Conservation (phyloP, 164 flowering plant genomes). For the Echeveria elegans region DNA sequence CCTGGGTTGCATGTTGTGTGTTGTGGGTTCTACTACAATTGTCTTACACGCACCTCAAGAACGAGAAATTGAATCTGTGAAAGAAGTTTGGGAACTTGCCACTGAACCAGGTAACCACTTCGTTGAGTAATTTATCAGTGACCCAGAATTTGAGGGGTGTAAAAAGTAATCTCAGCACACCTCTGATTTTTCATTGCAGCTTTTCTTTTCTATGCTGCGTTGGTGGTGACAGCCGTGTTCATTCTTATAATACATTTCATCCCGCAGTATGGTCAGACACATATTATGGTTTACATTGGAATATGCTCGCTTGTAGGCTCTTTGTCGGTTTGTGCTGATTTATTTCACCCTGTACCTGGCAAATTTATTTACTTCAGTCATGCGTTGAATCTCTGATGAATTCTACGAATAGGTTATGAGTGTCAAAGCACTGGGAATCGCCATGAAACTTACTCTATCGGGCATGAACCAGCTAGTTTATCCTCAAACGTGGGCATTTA, state of each 20-base stretch:
- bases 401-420: slow-evolving; percentile 43
- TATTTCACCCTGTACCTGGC: not conserved
- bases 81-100: slow-evolving; percentile 91
- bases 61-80: slow-evolving; percentile 68
- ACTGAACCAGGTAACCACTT: slow-evolving; percentile 70
- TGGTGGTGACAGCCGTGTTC: slow-evolving; percentile 32
- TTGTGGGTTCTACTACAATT: slow-evolving; percentile 87
- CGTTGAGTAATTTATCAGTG: not conserved
- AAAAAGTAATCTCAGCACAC: not conserved
- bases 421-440: slow-evolving; percentile 62
- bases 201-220: slow-evolving; percentile 39
- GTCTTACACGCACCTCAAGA: slow-evolving; percentile 93
- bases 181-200: slow-evolving; percentile 18
- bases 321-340: slow-evolving; percentile 32
- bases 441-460: slow-evolving; percentile 46
- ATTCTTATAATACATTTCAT: slow-evolving; percentile 31
- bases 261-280: slow-evolving; percentile 47
- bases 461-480: slow-evolving; percentile 49
- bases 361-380: not conserved
- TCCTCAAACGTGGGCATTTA: slow-evolving; percentile 54
- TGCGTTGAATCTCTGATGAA: not conserved
- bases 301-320: slow-evolving; percentile 50
- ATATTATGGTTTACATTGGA: slow-evolving; percentile 51
- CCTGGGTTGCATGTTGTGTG: slow-evolving; percentile 83
- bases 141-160: not conserved